Evolutionary conservation across 129 eudicot genomes (phyloP).

Genomic region (Mikania micrantha): DNA sequence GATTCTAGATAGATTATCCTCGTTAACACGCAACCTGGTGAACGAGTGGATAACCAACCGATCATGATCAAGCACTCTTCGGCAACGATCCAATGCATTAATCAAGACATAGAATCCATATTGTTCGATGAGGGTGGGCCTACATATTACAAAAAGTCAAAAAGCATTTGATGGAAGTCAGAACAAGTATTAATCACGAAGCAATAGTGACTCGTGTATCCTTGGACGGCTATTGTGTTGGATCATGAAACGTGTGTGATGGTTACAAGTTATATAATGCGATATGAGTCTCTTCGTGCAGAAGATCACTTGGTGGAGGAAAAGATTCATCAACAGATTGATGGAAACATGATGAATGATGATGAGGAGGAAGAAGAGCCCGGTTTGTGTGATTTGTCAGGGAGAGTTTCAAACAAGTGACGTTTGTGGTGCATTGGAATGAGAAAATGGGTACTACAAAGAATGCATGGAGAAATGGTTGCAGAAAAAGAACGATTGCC

Average conservation of each 20-base stretch:
- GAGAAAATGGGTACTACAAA: not conserved
- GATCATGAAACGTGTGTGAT: not conserved
- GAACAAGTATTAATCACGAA: not conserved
- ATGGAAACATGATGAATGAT: not conserved
- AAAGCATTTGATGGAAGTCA: not conserved
- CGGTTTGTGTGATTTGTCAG: constrained; percentile 9
- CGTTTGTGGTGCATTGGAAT: not conserved
- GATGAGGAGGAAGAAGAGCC: no score
- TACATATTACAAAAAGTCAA: no score
- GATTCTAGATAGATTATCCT: not conserved
- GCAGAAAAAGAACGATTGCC: not conserved
- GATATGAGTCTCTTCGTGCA: not conserved
- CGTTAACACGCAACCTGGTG: not conserved
- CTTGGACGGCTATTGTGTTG: not conserved
- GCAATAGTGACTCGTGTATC: not conserved
- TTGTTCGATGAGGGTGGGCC: not conserved
- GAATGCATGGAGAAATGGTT: constrained; percentile 10
- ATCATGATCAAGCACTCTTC: not conserved
- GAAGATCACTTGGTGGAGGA: no score
- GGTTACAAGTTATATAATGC: not conserved
- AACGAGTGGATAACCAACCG: not conserved
- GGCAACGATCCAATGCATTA: not conserved
- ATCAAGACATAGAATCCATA: not conserved
- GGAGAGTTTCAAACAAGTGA: not conserved
- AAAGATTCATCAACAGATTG: no score